These are phyloP conservation scores for Dittrichia graveolens DNA, from an alignment of 129 eudicot species.

Conservation along the genomic window DNA sequence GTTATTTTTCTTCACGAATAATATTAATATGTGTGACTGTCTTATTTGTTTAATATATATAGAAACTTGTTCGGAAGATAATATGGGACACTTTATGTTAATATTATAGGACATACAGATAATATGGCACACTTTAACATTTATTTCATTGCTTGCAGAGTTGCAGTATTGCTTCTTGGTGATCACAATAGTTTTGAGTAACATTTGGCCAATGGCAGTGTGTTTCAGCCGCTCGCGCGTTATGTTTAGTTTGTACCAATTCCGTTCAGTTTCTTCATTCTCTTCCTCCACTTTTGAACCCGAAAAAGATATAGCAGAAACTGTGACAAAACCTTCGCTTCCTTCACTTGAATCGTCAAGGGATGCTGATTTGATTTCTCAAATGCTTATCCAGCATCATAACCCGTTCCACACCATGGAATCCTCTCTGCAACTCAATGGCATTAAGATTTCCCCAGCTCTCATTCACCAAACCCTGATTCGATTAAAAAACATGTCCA, in stretches of 20 bases:
- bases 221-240: conserved; percentile 15
- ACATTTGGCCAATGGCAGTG: conserved; percentile 20
- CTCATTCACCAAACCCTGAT: conserved; percentile 82
- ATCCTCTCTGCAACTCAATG: conserved; percentile 76
- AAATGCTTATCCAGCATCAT: conserved; percentile 72
- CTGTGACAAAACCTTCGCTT: conserved; percentile 45
- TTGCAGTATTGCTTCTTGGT: no score
- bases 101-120: no score
- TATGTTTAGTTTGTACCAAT: not conserved
- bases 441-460: conserved; percentile 48
- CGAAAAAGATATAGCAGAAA: conserved; percentile 10
- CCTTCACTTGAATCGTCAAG: conserved; percentile 53
- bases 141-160: no score
- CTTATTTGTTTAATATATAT: no score
- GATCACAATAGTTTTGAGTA: no score
- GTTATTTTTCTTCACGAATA: no score
- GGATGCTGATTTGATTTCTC: conserved; percentile 69
- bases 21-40: no score
- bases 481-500: conserved; percentile 69
- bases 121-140: no score
- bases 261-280: conserved; percentile 22
- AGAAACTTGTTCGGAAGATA: no score
- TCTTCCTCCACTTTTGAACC: conserved; percentile 19
- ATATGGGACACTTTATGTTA: no score
- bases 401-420: conserved; percentile 90